Conservation (phyloP, 306 rosid species). For the Inga leiocalycina region DNA sequence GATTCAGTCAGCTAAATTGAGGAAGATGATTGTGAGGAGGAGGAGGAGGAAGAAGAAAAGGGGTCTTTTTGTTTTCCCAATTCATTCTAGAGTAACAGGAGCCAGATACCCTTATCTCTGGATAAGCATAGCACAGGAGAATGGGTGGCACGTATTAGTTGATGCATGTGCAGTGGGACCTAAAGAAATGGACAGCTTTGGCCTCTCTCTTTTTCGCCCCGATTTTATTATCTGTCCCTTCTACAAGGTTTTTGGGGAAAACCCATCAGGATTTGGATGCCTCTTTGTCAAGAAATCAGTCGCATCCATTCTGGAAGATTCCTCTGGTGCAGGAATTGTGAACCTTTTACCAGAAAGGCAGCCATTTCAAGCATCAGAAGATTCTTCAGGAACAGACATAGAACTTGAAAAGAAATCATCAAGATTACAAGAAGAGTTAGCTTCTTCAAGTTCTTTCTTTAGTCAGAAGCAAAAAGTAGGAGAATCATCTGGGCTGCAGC, state of each 20-base stretch:
- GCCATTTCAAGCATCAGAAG: slow-evolving; percentile 47
- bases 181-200: slow-evolving; percentile 91
- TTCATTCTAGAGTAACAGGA: slow-evolving; percentile 94
- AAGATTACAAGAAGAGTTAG: slow-evolving; percentile 44
- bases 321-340: slow-evolving; percentile 76
- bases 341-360: slow-evolving; percentile 65
- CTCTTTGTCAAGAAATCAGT: slow-evolving; percentile 85
- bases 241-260: slow-evolving; percentile 86
- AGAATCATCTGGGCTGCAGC: slow-evolving; percentile 40
- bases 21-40: slow-evolving; percentile 66
- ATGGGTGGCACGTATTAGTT: slow-evolving; percentile 85
- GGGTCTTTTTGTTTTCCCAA: slow-evolving; percentile 89
- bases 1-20: slow-evolving; percentile 70
- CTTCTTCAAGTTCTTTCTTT: slow-evolving; percentile 71
- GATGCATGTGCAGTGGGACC: slow-evolving; percentile 97
- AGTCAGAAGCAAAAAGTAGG: slow-evolving; percentile 53
- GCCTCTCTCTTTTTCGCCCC: slow-evolving; percentile 78
- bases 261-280: slow-evolving; percentile 95
- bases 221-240: slow-evolving; percentile 90
- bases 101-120: slow-evolving; percentile 88
- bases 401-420: slow-evolving; percentile 47
- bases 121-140: slow-evolving; percentile 92
- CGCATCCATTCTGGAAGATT: slow-evolving; percentile 57
- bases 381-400: slow-evolving; percentile 56
- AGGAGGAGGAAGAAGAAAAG: slow-evolving; percentile 61